Evolutionary conservation across 768 basidiomycete genomes (phyloP).

Genomic region (Naganishia vishniacii): DNA sequence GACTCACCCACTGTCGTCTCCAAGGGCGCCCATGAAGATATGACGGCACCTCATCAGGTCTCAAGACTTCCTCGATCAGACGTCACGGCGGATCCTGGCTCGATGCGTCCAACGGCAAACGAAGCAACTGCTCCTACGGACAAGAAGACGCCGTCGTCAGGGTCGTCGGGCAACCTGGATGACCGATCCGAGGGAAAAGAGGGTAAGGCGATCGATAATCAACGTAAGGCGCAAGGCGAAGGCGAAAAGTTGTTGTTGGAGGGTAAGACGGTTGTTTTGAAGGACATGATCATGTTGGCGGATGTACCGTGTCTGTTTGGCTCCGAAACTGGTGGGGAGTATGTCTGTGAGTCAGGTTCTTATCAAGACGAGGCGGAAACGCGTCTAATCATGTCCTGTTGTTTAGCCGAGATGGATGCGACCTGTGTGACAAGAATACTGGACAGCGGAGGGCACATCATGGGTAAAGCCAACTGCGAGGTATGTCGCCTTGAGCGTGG

Average conservation of each 20-base stretch:
- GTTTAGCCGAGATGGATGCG: constrained; percentile 49
- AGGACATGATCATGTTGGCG: constrained; percentile 52
- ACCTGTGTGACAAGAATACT: constrained; percentile 53
- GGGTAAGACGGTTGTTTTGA: constrained; percentile 51
- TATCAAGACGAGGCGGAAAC: too few relatives aligned
- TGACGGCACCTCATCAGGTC: neutral
- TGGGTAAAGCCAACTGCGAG: constrained; percentile 52
- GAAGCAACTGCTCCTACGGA: constrained; percentile 4
- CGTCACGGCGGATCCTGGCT: neutral
- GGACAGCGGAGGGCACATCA: constrained; percentile 51
- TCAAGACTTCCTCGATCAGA: constrained; percentile 7
- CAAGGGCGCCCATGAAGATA: constrained; percentile 2
- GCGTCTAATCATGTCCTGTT: too few relatives aligned
- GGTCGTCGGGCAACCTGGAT: too few relatives aligned
- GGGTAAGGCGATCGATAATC: constrained; percentile 1
- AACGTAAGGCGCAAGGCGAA: constrained; percentile 12
- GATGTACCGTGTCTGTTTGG: constrained; percentile 53
- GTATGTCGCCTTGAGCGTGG: constrained; percentile 18
- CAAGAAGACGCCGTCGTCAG: neutral
- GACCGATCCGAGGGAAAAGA: neutral
- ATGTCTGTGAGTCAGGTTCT: constrained; percentile 42
- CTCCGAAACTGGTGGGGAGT: constrained; percentile 49
- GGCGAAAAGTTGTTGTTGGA: constrained; percentile 38
- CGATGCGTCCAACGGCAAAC: constrained; percentile 12
- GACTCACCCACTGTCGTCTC: neutral